Base-by-base conservation (phyloP, 371 early-diverging fungal species). In the Mortierella sp. region DNA sequence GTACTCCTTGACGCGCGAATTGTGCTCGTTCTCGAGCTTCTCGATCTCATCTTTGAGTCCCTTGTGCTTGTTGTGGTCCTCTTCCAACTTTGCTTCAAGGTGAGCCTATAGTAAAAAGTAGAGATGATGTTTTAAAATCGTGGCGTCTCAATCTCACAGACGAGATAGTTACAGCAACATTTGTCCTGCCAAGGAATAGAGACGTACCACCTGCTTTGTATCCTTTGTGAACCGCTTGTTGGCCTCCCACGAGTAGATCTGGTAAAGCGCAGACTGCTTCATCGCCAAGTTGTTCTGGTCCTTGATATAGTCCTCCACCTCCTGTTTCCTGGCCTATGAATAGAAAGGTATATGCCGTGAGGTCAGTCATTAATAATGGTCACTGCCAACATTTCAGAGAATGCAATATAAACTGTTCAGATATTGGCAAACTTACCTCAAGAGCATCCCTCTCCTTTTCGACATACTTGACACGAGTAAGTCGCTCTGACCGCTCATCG, bases 391-490 rank as follows among this genome's bases (percentile, higher is more conserved):
- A 6, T 32, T 32, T 32, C 18, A 16, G 14, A 27, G 38, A 10
- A 41, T 21, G 38, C 68, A 3, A 7, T 24, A 68, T 8, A 38
- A 8, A 8, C 4, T 21, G 1, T 18, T 3, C 41, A 0, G 11
- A 38, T 35, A 6, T 60, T 24, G 56, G 10, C n/a, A n/a, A n/a
- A 41, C 77, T 75, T 77, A 83, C 94, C 91, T 96, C 95, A 58
- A 98, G 90, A 55, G 91, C 88, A 51, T 93, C 92, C 87, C 93
- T 94, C 81, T 97, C 97, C 82, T 93, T 92, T 84, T 96, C 96
- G 11, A 97, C 96, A 72, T 96, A 94, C 81, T 96, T 96, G 58
- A 97, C 95, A 48, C 97, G 92, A 55, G 93, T 95, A 56, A 97
- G 88, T 73, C 95, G 94, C 78, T 98, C 98, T 12, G 94, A 91